These are phyloP conservation scores for Teratosphaeria pseudoeucalypti DNA, from an alignment of 2,329 filamentous ascomycete species.

Conservation along the genomic window DNA sequence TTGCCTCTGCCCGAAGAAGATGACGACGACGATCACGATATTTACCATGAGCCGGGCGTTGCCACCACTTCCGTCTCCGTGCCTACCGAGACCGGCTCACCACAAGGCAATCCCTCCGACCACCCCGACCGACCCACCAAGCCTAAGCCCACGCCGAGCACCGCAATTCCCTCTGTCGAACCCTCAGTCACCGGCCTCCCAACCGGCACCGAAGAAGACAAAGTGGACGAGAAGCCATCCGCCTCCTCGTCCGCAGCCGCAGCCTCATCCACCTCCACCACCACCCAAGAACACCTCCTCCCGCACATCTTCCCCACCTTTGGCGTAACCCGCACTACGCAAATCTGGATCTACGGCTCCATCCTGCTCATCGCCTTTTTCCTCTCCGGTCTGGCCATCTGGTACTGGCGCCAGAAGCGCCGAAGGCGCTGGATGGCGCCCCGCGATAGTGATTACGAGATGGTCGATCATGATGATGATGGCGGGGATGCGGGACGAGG, in stretches of 20 bases:
- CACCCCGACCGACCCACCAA: constrained; percentile 47
- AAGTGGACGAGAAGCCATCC: constrained; percentile 19
- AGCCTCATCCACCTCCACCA: constrained; percentile 20
- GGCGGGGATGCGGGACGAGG: constrained; percentile 38
- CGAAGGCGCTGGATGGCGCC: constrained; percentile 41
- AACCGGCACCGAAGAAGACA: constrained; percentile 17
- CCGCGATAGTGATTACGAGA: constrained; percentile 80
- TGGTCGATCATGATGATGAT: constrained; percentile 74
- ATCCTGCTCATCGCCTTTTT: constrained; percentile 77
- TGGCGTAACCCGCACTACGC: constrained; percentile 74
- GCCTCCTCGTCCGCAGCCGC: constrained; percentile 10
- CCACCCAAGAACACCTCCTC: constrained; percentile 49
- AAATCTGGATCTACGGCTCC: constrained; percentile 88
- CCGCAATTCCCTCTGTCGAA: constrained; percentile 15
- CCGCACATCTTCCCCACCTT: constrained; percentile 86
- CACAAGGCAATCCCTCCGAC: constrained; percentile 35
- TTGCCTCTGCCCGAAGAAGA: constrained; percentile 74
- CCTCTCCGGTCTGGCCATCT: constrained; percentile 60
- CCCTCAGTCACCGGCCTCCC: constrained; percentile 22
- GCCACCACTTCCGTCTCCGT: constrained; percentile 48
- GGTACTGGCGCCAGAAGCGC: constrained; percentile 71
- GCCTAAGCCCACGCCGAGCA: constrained; percentile 36
- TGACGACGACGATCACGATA: constrained; percentile 77
- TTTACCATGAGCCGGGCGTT: constrained; percentile 44
- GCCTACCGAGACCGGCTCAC: constrained; percentile 36